phyloP scores from a whole-genome alignment of 495 filamentous ascomycete genomes.

The Bacidia rubella region DNA sequence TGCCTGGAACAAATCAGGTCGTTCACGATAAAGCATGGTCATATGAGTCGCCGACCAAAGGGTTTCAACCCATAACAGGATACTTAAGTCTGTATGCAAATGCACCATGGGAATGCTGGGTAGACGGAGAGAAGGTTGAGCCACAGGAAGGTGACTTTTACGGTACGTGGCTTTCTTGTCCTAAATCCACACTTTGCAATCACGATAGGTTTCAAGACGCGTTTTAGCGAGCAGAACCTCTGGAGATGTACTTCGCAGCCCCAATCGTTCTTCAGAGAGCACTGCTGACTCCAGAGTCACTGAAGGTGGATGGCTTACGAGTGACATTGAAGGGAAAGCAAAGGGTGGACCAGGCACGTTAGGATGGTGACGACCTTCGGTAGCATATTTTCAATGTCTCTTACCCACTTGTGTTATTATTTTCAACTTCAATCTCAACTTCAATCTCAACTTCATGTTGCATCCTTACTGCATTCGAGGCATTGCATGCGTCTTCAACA shows the following conservation, averaged over 20 bases:
- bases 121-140: constrained; percentile 44
- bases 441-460: no score
- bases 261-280: no score
- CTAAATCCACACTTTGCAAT: no score
- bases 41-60: constrained; percentile 35
- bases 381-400: no score
- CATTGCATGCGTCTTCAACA: no score
- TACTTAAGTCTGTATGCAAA: constrained; percentile 37
- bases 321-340: constrained; percentile 39
- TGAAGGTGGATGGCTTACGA: constrained; percentile 25
- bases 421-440: no score
- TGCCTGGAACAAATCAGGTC: constrained; percentile 23
- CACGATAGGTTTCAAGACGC: neutral
- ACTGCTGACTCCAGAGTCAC: no score
- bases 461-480: no score
- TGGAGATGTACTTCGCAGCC: no score
- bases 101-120: constrained; percentile 45
- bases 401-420: no score
- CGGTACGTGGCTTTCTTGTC: constrained; percentile 47
- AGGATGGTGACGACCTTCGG: constrained; percentile 17
- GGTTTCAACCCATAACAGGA: constrained; percentile 35
- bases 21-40: constrained; percentile 40
- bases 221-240: no score
- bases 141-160: constrained; percentile 46
- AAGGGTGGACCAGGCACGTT: constrained; percentile 37